These are phyloP conservation scores for Chamaecrista fasciculata DNA, from an alignment of 306 rosid species.

Conservation along the genomic window DNA sequence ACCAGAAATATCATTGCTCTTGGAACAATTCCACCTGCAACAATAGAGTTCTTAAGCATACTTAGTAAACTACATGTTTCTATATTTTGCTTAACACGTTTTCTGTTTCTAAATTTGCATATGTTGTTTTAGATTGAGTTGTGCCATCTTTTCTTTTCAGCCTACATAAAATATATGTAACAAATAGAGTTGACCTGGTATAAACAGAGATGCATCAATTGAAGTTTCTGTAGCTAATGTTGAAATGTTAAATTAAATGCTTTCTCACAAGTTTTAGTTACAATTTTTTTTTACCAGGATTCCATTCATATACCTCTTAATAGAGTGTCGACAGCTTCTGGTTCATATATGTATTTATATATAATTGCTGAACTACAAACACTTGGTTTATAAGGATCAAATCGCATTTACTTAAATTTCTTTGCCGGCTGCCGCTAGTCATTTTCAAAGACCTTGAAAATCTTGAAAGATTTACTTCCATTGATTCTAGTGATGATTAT, in stretches of 20 bases:
- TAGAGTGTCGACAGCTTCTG: conserved; percentile 3
- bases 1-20: conserved; percentile 72
- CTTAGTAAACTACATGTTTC: background rate
- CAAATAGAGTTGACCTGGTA: conserved; percentile 16
- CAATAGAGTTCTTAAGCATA: conserved; percentile 56
- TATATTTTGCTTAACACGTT: conserved; percentile 7
- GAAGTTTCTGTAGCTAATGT: conserved; percentile 16
- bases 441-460: no score
- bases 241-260: background rate
- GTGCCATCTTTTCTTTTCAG: background rate
- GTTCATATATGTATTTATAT: conserved; percentile 1
- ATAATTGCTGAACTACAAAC: no score
- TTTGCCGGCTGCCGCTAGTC: no score
- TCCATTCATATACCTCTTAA: conserved; percentile 24
- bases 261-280: background rate
- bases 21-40: conserved; percentile 85
- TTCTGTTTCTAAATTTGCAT: conserved; percentile 18
- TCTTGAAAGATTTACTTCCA: no score
- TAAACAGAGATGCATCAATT: background rate
- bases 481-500: no score
- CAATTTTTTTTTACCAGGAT: background rate
- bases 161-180: background rate
- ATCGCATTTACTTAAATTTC: no score
- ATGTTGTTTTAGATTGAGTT: background rate
- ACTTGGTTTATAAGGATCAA: no score